Base-by-base conservation (phyloP, 441 rosid species). In the Arabidopsis hybrid region DNA sequence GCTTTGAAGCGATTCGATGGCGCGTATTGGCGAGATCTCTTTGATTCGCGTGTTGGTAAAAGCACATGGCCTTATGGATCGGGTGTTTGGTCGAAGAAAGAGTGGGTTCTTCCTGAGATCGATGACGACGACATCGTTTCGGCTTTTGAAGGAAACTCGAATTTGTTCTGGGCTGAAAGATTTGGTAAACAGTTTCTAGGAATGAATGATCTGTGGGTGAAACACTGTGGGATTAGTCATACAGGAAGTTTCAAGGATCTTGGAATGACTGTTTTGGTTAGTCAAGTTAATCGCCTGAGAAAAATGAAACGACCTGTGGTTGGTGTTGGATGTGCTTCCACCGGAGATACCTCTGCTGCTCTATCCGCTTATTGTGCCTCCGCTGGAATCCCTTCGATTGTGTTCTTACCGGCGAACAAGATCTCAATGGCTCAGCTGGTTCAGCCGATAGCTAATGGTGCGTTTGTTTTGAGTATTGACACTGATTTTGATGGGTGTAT, bases 401-500 rank as follows among this genome's bases (percentile, higher is more conserved):
- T 89, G 32, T 83, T 89, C 73, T 77, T 89, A 32, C 93, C 93
- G 0, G 87, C 91, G 0, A 86, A 89, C 67, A 89, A 89, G 69
- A 89, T 89, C 79, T 89, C 91, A 8, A 84, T 89, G 66, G 93
- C 93, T n/a, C 93, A 89, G 76, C 69, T 89, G 50, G 93, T 89
- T 12, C 93, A 89, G 72, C 91, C 91, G 0, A 89, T 89, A 2
- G 91, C 93, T 0, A 89, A 89, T 34, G 91, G 93, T 36, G 91
- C 93, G 8, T 89, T 89, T 45, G 93, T 89, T 42, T 73, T 89
- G 40, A 87, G 93, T 52, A 84, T 89, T 8, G 91, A 89, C 67
- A 87, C 91, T 5, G 90, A 89, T 78, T 89, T 87, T 4, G 91
- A 89, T 53, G 93, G 93, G 0, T 89, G 93, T 12, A 89, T 89